phyloP scores from a whole-genome alignment of 805 yeast species.

The Yarrowia phangngaensis region DNA sequence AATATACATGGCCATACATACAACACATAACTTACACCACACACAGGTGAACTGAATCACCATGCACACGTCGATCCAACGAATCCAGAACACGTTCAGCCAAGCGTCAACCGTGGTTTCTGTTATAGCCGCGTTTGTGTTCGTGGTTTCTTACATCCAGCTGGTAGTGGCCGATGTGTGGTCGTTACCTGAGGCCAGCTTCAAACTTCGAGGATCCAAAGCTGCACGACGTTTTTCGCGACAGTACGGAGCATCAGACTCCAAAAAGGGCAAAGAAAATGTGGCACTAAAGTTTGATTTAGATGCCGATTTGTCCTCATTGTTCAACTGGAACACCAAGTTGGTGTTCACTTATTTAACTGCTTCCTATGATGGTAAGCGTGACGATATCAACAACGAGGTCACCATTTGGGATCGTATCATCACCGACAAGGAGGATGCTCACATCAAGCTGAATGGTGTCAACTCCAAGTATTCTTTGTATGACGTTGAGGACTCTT shows the following conservation, averaged over 20 bases:
- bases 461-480: constrained; percentile 72
- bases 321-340: constrained; percentile 96
- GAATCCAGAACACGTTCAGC: constrained; percentile 39
- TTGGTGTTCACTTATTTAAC: constrained; percentile 90
- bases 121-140: constrained; percentile 36
- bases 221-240: constrained; percentile 47
- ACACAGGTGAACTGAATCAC: background rate
- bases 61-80: constrained; percentile 40
- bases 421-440: constrained; percentile 55
- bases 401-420: constrained; percentile 92
- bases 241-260: constrained; percentile 62
- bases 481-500: constrained; percentile 72
- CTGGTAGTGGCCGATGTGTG: constrained; percentile 35
- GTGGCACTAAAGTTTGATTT: constrained; percentile 68
- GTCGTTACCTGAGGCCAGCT: constrained; percentile 27
- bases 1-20: too few species aligned
- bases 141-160: constrained; percentile 34
- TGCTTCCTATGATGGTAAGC: constrained; percentile 66
- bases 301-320: constrained; percentile 64
- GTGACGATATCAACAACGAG: constrained; percentile 46
- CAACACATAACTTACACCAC: constrained; percentile 2
- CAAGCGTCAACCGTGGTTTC: constrained; percentile 38
- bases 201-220: constrained; percentile 8
- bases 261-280: constrained; percentile 67
- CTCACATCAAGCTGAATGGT: constrained; percentile 51